Conservation (phyloP, 2,329 filamentous ascomycete genomes). For the Venturia effusa region DNA sequence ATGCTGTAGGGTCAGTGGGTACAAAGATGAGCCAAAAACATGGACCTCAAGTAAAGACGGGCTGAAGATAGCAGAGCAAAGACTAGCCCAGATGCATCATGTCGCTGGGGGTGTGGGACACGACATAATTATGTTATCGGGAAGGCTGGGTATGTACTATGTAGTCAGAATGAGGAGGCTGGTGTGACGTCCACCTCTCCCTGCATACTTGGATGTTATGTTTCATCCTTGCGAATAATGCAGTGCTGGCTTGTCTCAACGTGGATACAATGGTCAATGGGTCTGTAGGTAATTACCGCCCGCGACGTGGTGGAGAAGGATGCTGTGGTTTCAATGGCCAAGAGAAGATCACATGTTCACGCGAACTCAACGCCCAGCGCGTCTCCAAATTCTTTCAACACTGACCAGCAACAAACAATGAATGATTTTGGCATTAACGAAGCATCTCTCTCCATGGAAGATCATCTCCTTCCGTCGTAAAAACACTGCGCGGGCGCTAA, state of each 20-base stretch:
- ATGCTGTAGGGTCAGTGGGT: background rate
- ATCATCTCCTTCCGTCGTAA: background rate
- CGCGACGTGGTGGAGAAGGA: background rate
- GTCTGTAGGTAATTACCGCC: no score
- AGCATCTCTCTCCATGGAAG: background rate
- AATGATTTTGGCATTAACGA: background rate
- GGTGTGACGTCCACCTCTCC: background rate
- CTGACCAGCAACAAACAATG: background rate
- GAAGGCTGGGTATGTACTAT: slow-evolving; percentile 6
- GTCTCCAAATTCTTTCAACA: background rate
- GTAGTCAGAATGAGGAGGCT: background rate
- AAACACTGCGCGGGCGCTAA: background rate
- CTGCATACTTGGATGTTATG: background rate
- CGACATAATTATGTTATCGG: background rate
- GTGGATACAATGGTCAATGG: background rate
- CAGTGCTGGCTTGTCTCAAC: background rate
- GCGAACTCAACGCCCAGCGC: background rate
- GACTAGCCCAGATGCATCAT: background rate
- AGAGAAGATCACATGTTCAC: background rate
- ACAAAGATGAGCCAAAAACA: background rate
- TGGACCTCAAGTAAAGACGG: background rate
- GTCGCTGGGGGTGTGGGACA: background rate
- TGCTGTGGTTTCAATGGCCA: background rate
- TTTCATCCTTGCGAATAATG: background rate
- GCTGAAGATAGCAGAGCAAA: background rate